Evolutionary conservation across 176 grass and related monocot genomes (phyloP).

Genomic region (Rhynchospora tenuis): DNA sequence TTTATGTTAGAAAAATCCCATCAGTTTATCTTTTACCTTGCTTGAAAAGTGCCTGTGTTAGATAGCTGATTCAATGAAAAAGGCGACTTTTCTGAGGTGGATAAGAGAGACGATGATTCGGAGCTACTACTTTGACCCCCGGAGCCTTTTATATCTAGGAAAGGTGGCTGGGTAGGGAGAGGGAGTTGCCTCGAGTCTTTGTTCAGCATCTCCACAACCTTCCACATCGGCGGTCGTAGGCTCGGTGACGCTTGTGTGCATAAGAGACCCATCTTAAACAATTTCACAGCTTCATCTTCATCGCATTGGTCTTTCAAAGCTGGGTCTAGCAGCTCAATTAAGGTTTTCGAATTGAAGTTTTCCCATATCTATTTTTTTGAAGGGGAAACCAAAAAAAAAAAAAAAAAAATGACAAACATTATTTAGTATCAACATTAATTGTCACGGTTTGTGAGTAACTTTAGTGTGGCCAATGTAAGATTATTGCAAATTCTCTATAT

Average conservation of each 20-base stretch:
- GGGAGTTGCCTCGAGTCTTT: conserved; percentile 30
- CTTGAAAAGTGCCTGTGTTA: conserved; percentile 29
- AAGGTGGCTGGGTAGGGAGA: conserved; percentile 49
- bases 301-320: conserved; percentile 41
- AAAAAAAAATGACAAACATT: neutral
- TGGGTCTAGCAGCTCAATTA: conserved; percentile 53
- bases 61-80: conserved; percentile 61
- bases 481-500: neutral
- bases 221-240: conserved; percentile 65
- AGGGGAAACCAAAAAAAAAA: too few relatives aligned
- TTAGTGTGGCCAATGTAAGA: neutral
- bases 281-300: conserved; percentile 39
- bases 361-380: conserved; percentile 73
- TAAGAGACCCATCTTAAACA: conserved; percentile 53
- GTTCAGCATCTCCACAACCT: conserved; percentile 67
- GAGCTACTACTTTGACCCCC: conserved; percentile 28
- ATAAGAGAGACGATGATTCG: conserved; percentile 21
- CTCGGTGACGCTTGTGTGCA: conserved; percentile 56
- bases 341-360: conserved; percentile 37
- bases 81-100: conserved; percentile 38
- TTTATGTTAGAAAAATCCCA: neutral
- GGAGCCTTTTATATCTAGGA: conserved; percentile 46
- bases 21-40: conserved; percentile 29
- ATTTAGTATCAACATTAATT: neutral
- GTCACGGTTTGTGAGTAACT: neutral